Percentiles rank a stretch among this genome's conserved stretches.
These are phyloP conservation scores for Bremia lactucae DNA, from an alignment of 352 stramenopile genomes.

Conservation along the genomic window DNA sequence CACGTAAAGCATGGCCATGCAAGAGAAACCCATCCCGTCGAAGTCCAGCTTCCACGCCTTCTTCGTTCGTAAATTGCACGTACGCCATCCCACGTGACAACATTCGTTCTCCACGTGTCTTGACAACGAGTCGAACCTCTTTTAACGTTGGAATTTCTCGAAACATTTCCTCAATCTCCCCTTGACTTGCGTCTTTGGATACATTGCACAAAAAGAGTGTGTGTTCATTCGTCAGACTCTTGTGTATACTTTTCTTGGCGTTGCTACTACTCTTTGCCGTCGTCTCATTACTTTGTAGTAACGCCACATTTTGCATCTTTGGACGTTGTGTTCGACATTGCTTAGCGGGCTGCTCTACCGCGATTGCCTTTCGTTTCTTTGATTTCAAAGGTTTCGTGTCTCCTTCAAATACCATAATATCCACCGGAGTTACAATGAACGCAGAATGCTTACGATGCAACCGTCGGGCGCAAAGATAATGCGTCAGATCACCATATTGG, in stretches of 20 bases:
- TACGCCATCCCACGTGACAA: slow-evolving; percentile 74
- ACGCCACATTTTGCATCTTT: slow-evolving; percentile 34
- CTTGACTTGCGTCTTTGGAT: slow-evolving; percentile 40
- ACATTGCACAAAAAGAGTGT: slow-evolving; percentile 66
- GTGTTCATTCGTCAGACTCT: slow-evolving; percentile 42
- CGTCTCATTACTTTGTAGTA: slow-evolving; percentile 1
- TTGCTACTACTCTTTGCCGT: neutral
- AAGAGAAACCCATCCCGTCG: slow-evolving; percentile 22
- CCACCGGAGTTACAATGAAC: neutral
- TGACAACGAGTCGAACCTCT: slow-evolving; percentile 55
- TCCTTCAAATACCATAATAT: neutral
- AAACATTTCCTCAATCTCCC: slow-evolving; percentile 45
- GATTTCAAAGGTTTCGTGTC: slow-evolving; percentile 9
- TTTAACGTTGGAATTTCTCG: slow-evolving; percentile 32
- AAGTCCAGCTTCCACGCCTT: slow-evolving; percentile 28
- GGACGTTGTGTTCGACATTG: too few species aligned
- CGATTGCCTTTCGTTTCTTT: slow-evolving; percentile 16
- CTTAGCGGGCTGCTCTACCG: slow-evolving; percentile 1
- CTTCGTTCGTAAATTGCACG: slow-evolving; percentile 44
- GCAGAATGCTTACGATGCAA: slow-evolving; percentile 18
- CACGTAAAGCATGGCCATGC: slow-evolving; percentile 30
- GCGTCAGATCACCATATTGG: slow-evolving; percentile 30
- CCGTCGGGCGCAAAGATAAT: slow-evolving; percentile 23
- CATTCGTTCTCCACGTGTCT: slow-evolving; percentile 38
- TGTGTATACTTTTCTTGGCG: slow-evolving; percentile 25